Evolutionary conservation across 1,284 basidiomycete genomes (phyloP).

Genomic region (Cystobasidium pallidum): DNA sequence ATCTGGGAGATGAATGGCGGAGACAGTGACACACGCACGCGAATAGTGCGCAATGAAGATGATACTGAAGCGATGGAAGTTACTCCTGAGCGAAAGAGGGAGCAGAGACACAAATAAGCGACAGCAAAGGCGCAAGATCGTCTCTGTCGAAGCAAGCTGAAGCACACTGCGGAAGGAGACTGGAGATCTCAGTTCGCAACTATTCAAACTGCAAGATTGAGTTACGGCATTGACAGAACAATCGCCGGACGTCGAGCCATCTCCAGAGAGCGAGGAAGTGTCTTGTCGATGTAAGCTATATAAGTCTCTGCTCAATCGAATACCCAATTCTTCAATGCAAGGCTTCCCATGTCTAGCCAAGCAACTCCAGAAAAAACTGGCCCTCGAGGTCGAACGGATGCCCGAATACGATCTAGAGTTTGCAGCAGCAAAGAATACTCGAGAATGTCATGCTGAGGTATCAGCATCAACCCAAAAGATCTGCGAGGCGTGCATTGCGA

Average conservation of each 20-base stretch:
- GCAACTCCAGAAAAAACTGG: conserved; percentile 33
- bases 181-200: conserved; percentile 5
- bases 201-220: background rate
- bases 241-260: background rate
- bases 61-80: conserved; percentile 1
- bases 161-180: background rate
- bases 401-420: too few species aligned
- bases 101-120: background rate
- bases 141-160: background rate
- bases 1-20: background rate
- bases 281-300: too few species aligned
- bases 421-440: background rate
- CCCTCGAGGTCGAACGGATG: conserved; percentile 38
- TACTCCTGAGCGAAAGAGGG: background rate
- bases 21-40: background rate
- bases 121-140: background rate
- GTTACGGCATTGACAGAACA: background rate
- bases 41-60: background rate
- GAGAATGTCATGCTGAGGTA: background rate
- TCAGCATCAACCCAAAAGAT: background rate
- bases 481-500: background rate
- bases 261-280: conserved; percentile 18
- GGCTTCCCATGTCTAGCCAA: background rate
- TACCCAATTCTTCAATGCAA: background rate
- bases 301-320: too few species aligned